Evolutionary conservation across 169 alveolate species (phyloP).

Genomic region (Perkinsus marinus): DNA sequence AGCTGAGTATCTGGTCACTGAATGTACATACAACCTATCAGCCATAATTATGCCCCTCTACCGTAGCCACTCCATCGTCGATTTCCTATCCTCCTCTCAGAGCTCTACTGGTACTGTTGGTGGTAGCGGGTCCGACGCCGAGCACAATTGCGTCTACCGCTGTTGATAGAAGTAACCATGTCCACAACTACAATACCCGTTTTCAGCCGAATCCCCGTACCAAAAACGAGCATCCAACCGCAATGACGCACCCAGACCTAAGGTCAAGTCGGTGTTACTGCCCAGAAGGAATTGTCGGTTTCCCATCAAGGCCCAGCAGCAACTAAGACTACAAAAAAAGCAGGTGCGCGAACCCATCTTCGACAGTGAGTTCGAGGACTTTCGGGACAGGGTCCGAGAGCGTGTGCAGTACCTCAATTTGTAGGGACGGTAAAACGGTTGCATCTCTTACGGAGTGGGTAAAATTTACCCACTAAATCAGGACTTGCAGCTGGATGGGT

Average conservation of each 20-base stretch:
- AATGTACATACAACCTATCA: no score
- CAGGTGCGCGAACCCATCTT: background rate
- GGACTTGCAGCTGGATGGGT: no score
- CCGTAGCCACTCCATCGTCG: background rate
- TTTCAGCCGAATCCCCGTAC: background rate
- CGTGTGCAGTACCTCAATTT: background rate
- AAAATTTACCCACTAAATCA: background rate
- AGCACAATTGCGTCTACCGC: background rate
- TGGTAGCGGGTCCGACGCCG: background rate
- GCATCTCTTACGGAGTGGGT: background rate
- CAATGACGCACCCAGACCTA: background rate
- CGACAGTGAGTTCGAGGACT: background rate
- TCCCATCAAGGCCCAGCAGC: background rate
- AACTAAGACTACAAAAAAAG: background rate
- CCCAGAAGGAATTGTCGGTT: background rate
- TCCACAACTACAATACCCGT: background rate
- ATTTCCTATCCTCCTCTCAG: background rate
- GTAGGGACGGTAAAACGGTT: background rate
- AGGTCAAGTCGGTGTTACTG: background rate
- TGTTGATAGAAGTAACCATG: background rate
- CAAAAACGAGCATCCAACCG: background rate
- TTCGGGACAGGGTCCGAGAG: background rate
- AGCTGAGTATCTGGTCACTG: no score
- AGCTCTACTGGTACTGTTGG: background rate
- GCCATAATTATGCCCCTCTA: background rate